Conservation (phyloP, 495 filamentous ascomycete species). For the Neurospora sp. region DNA sequence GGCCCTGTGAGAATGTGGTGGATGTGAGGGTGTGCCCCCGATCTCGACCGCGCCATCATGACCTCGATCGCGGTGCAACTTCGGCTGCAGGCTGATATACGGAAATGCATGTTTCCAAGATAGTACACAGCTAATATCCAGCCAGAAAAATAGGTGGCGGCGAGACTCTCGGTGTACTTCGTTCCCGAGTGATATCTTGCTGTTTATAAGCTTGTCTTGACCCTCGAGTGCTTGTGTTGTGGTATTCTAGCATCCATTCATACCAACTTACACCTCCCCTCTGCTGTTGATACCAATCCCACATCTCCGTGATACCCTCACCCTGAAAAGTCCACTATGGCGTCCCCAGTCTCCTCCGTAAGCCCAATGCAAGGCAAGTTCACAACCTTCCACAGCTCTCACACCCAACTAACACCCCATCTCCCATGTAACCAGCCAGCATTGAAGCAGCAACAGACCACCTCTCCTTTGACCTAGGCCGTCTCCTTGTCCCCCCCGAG, state of each 20-base stretch:
- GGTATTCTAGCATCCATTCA: neutral
- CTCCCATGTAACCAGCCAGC: constrained; percentile 6
- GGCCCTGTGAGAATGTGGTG: neutral
- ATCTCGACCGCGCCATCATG: neutral
- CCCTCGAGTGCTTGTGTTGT: neutral
- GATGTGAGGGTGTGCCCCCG: neutral
- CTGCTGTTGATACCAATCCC: neutral
- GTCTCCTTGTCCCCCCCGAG: constrained; percentile 13
- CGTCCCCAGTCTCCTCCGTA: neutral
- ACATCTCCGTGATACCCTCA: neutral
- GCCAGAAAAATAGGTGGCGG: neutral
- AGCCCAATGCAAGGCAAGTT: neutral
- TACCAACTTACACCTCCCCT: neutral
- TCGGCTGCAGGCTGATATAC: neutral
- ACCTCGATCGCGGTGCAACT: neutral
- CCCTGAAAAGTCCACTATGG: neutral
- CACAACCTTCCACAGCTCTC: neutral
- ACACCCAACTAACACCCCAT: neutral
- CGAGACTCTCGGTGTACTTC: neutral
- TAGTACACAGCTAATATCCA: neutral
- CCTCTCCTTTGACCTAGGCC: constrained; percentile 9
- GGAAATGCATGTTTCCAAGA: neutral
- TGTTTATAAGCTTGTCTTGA: neutral
- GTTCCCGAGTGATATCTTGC: neutral
- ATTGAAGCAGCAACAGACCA: constrained; percentile 12